Evolutionary conservation across 2,329 filamentous ascomycete species (phyloP).

Genomic region (Dactylellina haptotyla): DNA sequence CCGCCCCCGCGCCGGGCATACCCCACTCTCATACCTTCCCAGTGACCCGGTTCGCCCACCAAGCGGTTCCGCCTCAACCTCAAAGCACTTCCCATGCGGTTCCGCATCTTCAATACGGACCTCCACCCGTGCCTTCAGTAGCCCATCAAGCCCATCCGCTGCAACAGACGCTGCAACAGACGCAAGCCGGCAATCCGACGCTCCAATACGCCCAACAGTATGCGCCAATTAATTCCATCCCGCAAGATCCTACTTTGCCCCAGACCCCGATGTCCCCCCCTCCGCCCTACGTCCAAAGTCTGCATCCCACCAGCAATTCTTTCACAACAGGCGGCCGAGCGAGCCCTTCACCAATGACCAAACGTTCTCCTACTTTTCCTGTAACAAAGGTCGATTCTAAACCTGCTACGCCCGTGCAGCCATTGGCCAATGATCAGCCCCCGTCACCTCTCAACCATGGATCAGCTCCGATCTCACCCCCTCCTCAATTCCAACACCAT

Average conservation of each 20-base stretch:
- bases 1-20: neutral
- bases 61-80: neutral
- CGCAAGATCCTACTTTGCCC: neutral
- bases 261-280: conserved; percentile 23
- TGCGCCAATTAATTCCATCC: neutral
- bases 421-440: neutral
- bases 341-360: neutral
- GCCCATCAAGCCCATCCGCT: conserved; percentile 13
- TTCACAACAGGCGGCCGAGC: neutral
- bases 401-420: neutral
- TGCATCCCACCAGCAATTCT: neutral
- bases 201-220: conserved; percentile 8
- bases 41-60: neutral
- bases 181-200: too few species aligned
- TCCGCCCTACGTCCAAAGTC: conserved; percentile 22
- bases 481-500: neutral
- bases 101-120: neutral
- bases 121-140: conserved; percentile 19
- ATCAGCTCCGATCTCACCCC: neutral
- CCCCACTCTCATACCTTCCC: neutral
- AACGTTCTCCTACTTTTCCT: neutral
- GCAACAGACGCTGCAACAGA: neutral
- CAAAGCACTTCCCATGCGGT: neutral
- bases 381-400: neutral
- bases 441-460: neutral